phyloP scores from a whole-genome alignment of 805 yeast species.

The Candida peoriensis region DNA sequence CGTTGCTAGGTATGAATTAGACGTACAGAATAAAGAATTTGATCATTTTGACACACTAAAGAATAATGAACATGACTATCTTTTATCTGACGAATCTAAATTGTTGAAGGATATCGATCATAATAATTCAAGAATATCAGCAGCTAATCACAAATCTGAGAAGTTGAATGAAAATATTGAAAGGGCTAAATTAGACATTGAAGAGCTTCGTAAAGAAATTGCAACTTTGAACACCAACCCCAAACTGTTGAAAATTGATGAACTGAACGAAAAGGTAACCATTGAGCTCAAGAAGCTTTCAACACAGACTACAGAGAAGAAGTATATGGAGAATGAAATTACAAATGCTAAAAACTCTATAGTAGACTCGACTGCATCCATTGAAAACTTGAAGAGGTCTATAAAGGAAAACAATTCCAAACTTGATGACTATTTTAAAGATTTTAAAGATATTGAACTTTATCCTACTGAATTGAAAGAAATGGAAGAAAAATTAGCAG shows the following conservation, averaged over 20 bases:
- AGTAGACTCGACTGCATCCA: slow-evolving; percentile 35
- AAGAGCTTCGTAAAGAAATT: slow-evolving; percentile 24
- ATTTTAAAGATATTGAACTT: slow-evolving; percentile 9
- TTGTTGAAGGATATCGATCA: slow-evolving; percentile 43
- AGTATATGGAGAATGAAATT: slow-evolving; percentile 59
- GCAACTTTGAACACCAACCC: slow-evolving; percentile 23
- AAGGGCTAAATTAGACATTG: slow-evolving; percentile 21
- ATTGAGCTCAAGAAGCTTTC: slow-evolving; percentile 39
- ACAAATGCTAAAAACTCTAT: slow-evolving; percentile 47
- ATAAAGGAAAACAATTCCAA: slow-evolving; percentile 11
- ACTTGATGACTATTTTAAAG: slow-evolving; percentile 17
- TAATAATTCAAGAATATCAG: slow-evolving; percentile 28
- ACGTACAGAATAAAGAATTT: slow-evolving; percentile 41
- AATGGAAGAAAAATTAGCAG: slow-evolving; percentile 7
- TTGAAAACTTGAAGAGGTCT: slow-evolving; percentile 16
- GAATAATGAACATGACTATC: slow-evolving; percentile 38
- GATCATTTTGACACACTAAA: slow-evolving; percentile 35
- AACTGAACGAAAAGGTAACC: slow-evolving; percentile 41
- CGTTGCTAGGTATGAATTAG: slow-evolving; percentile 38
- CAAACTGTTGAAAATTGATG: slow-evolving; percentile 30
- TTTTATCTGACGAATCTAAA: slow-evolving; percentile 38
- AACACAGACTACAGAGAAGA: slow-evolving; percentile 51
- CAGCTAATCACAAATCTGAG: slow-evolving; percentile 26
- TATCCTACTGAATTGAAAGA: slow-evolving; percentile 13
- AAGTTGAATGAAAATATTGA: slow-evolving; percentile 24